Conservation (phyloP, 108 stramenopile genomes). For the Pelagomonas calceolata region DNA sequence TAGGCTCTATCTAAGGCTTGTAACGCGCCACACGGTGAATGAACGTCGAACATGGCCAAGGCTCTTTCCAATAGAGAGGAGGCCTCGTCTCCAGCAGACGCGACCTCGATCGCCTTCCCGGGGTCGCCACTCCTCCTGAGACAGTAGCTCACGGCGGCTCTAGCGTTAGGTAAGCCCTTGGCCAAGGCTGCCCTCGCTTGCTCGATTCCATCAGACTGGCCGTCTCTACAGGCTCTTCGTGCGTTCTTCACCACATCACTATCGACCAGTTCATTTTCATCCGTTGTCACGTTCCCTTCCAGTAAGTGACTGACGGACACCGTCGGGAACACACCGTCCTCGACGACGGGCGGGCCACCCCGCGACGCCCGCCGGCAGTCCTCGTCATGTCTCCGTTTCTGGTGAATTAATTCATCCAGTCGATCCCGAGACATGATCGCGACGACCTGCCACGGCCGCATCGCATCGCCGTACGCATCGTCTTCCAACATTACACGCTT, state of each 20-base stretch:
- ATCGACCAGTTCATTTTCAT: not conserved
- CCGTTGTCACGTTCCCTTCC: not conserved
- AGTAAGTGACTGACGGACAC: not conserved
- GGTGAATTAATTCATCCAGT: not conserved
- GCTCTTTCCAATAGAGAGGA: not conserved
- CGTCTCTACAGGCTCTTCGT: too few species aligned
- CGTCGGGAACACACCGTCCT: too few species aligned
- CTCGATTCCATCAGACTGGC: too few species aligned
- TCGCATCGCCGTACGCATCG: not conserved
- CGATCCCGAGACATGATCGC: not conserved
- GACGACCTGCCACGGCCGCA: not conserved
- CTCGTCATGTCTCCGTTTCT: not conserved
- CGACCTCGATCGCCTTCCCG: not conserved
- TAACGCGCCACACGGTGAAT: not conserved
- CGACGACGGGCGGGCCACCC: not conserved
- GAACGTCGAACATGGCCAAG: not conserved
- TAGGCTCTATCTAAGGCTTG: not conserved
- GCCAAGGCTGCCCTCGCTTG: not conserved
- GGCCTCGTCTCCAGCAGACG: not conserved
- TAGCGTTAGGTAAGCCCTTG: not conserved
- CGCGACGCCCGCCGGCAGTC: not conserved
- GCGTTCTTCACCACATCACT: too few species aligned
- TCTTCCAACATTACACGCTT: too few species aligned
- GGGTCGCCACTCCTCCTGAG: not conserved
- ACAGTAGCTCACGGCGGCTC: not conserved